Evolutionary conservation across 768 basidiomycete species (phyloP).

Genomic region (Naematelia aurantialba): DNA sequence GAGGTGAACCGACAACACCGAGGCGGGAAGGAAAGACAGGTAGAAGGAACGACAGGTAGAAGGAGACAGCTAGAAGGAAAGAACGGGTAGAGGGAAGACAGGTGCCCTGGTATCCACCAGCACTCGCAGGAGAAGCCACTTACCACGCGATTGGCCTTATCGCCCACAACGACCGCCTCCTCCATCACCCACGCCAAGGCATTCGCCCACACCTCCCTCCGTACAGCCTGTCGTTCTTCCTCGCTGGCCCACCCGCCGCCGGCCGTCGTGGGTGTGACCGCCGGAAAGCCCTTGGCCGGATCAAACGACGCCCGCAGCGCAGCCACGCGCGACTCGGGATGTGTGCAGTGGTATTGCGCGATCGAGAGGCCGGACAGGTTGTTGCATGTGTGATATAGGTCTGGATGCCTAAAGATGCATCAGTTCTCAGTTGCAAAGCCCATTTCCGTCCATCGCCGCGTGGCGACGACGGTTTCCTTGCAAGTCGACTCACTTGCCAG

Average conservation of each 20-base stretch:
- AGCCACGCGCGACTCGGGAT: constrained; percentile 51
- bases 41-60: background rate
- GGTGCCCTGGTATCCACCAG: background rate
- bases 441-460: too few species aligned
- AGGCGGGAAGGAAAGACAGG: background rate
- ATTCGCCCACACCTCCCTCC: constrained; percentile 57
- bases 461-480: too few species aligned
- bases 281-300: constrained; percentile 28
- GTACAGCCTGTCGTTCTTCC: constrained; percentile 47
- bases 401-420: constrained; percentile 76
- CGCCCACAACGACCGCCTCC: constrained; percentile 59
- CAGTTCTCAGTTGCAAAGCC: background rate
- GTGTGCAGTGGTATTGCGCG: constrained; percentile 73
- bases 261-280: constrained; percentile 17
- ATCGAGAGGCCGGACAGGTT: constrained; percentile 84
- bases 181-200: constrained; percentile 68
- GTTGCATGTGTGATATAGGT: constrained; percentile 92
- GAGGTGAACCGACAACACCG: background rate
- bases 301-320: constrained; percentile 31
- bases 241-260: constrained; percentile 42
- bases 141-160: constrained; percentile 57
- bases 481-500: constrained; percentile 84
- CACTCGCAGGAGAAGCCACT: constrained; percentile 22
- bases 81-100: constrained; percentile 5
- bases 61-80: constrained; percentile 1